Conservation (phyloP, 2,329 filamentous ascomycete genomes). For the Nigrograna mackinnonii region DNA sequence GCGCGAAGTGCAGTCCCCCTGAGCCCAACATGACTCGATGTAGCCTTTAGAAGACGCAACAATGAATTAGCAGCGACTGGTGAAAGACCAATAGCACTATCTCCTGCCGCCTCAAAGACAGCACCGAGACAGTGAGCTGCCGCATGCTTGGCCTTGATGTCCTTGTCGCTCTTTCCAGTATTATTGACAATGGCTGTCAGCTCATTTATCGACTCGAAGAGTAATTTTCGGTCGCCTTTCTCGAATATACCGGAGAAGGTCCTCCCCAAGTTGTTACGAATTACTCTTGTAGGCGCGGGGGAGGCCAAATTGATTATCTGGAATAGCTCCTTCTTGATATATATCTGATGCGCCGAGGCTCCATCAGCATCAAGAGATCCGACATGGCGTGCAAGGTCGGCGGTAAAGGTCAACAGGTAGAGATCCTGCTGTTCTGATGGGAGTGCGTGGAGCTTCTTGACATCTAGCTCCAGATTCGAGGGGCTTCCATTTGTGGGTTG, state of each 20-base stretch:
- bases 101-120: conserved; percentile 88
- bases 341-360: conserved; percentile 85
- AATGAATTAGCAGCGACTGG: conserved; percentile 72
- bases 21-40: conserved; percentile 79
- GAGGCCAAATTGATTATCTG: conserved; percentile 84
- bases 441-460: conserved; percentile 84
- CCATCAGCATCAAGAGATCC: conserved; percentile 73
- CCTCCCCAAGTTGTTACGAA: conserved; percentile 85
- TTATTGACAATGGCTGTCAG: conserved; percentile 72
- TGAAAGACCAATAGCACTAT: conserved; percentile 86
- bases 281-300: conserved; percentile 82
- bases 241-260: conserved; percentile 82
- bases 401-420: conserved; percentile 86
- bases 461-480: conserved; percentile 77
- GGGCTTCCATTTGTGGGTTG: conserved; percentile 40
- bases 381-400: conserved; percentile 81
- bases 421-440: conserved; percentile 95
- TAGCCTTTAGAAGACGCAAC: conserved; percentile 78
- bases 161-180: conserved; percentile 74
- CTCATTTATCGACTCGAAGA: conserved; percentile 95
- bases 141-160: conserved; percentile 80
- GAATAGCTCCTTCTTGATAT: conserved; percentile 91
- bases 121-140: conserved; percentile 86
- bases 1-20: conserved; percentile 77
- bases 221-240: conserved; percentile 84